Base-by-base conservation (phyloP, 2,329 filamentous ascomycete genomes). In the Colletotrichum chlorophyti region DNA sequence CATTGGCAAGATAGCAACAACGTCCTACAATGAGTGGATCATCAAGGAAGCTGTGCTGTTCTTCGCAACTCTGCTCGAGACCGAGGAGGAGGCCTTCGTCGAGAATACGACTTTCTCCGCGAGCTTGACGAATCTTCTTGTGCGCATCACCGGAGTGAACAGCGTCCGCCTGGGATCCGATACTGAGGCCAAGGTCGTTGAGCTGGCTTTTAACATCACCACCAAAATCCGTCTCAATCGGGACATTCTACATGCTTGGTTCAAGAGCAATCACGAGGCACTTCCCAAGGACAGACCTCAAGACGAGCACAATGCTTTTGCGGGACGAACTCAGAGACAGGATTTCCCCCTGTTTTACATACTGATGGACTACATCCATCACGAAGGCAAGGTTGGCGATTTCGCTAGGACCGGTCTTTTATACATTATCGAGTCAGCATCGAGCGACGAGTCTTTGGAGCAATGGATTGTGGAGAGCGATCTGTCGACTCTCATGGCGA, bases 381-480 rank as follows among this genome's bases (percentile, higher is more conserved):
- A 96, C 65, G 94, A 97, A 70, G 95, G 95, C 37, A 89, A 94
- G 53, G 90, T 96, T 15, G 95, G 95, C 11, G 95, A 99, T 73
- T 99, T 99, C 79, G 94, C 95, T 3, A 83, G 95, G 55, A 99
- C 95, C 0, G 95, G 95, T 0, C 74, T 99, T 61, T 82, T 99
- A 7, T 99, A 99, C 74, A 91, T 99, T 59, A 97, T 98, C 65
- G 94, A 98, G 75, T 91, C 92, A 1, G 92, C 94, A 0, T 94
- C 92, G 0, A 89, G 87, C 64, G 96, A 93, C 1, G 84, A 87
- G 17, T 84, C 87, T 1, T 74, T 99, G 58, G 95, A 99, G 76
- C 91, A 92, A 68, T 99, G 95, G 95, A 91, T 99, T 63, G 92
- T 98, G 42, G 93, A 97, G 70, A 97, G 94, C 72, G 95, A 99